phyloP scores from a whole-genome alignment of 1,139 yeast genomes.

The Yamadazyma trypodendri region DNA sequence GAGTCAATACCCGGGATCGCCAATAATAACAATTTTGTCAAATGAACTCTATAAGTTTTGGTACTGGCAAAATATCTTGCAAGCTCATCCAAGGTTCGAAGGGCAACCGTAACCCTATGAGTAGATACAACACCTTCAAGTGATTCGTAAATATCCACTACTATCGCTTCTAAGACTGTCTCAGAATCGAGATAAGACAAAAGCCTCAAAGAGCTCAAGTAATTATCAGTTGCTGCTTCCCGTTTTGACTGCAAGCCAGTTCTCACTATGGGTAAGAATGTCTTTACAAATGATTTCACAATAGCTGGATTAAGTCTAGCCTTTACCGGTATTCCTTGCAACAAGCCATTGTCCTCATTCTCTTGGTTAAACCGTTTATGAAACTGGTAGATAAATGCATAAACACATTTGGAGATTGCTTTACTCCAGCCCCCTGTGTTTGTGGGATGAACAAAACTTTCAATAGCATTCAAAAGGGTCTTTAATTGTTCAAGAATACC shows the following conservation, averaged over 20 bases:
- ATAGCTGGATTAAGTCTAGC: conserved; percentile 46
- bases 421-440: conserved; percentile 84
- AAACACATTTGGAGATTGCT: conserved; percentile 63
- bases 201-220: conserved; percentile 60
- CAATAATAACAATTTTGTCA: conserved; percentile 69
- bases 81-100: conserved; percentile 64
- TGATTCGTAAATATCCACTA: conserved; percentile 81
- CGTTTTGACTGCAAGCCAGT: conserved; percentile 81
- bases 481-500: conserved; percentile 55
- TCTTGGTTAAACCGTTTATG: conserved; percentile 59
- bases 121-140: conserved; percentile 78
- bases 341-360: conserved; percentile 36
- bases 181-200: conserved; percentile 66
- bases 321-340: conserved; percentile 43
- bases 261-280: conserved; percentile 58
- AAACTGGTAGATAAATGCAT: conserved; percentile 54
- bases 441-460: conserved; percentile 89
- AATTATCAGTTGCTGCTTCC: conserved; percentile 54
- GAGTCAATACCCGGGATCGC: conserved; percentile 83
- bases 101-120: conserved; percentile 75
- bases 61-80: conserved; percentile 66
- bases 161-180: conserved; percentile 58
- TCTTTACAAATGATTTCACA: conserved; percentile 49
- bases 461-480: conserved; percentile 65
- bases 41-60: conserved; percentile 72